phyloP scores from a whole-genome alignment of 2,329 filamentous ascomycete species.

The Scytalidium lignicola region DNA sequence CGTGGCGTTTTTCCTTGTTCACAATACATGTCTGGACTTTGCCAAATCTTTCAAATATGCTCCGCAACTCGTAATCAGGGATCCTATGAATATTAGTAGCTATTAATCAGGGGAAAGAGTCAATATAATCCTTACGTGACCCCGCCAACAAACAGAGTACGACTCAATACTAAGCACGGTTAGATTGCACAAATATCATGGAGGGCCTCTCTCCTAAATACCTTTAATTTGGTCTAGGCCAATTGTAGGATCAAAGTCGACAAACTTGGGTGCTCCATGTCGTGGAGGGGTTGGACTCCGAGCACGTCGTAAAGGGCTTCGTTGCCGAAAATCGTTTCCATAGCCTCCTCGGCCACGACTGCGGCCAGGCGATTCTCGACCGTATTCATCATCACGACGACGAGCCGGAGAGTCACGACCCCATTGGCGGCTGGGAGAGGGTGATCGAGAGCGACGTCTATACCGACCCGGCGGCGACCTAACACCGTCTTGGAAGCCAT shows the following conservation, averaged over 20 bases:
- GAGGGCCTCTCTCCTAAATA: slow-evolving; percentile 23
- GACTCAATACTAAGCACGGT: slow-evolving; percentile 64
- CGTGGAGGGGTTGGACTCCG: slow-evolving; percentile 55
- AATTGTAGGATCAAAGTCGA: slow-evolving; percentile 73
- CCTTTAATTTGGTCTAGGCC: slow-evolving; percentile 75
- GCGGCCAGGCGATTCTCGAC: slow-evolving; percentile 61
- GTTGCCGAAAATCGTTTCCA: slow-evolving; percentile 74
- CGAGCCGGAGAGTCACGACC: slow-evolving; percentile 50
- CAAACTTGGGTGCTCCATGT: slow-evolving; percentile 48
- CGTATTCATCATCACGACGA: slow-evolving; percentile 52
- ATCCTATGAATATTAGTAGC: slow-evolving; percentile 43
- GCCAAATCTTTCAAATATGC: slow-evolving; percentile 76
- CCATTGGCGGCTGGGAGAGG: slow-evolving; percentile 73
- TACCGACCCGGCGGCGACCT: slow-evolving; percentile 54
- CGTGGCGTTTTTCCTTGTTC: slow-evolving; percentile 95
- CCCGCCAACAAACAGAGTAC: slow-evolving; percentile 93
- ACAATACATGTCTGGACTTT: slow-evolving; percentile 96
- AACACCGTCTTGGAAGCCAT: slow-evolving; percentile 45
- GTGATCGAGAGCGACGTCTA: slow-evolving; percentile 66
- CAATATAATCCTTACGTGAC: slow-evolving; percentile 64
- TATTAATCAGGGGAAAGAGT: slow-evolving; percentile 3
- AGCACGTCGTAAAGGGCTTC: slow-evolving; percentile 70
- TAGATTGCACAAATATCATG: slow-evolving; percentile 13
- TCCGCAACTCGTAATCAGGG: slow-evolving; percentile 75
- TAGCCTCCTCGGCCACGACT: slow-evolving; percentile 53